Conservation (phyloP, 176 grass and related monocot species). For the Elaeis guineensis region DNA sequence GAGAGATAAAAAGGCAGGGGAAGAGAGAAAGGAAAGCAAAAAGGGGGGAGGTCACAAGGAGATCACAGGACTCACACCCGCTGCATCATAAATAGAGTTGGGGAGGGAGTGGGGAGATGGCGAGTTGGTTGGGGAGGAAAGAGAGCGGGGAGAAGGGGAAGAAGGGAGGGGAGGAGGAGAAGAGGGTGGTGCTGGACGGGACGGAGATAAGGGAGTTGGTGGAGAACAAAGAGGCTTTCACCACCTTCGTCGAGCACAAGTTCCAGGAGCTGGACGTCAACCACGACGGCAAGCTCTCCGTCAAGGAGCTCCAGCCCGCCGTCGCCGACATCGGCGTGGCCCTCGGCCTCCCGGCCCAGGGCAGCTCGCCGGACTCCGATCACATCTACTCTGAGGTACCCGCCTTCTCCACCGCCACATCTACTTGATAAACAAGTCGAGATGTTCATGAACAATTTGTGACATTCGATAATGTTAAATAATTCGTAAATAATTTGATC, state of each 20-base stretch:
- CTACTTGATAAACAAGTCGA: no score
- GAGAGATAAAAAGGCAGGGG: neutral
- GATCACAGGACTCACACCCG: neutral
- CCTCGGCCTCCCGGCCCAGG: conserved; percentile 49
- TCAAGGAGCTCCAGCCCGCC: conserved; percentile 57
- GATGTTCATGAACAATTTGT: no score
- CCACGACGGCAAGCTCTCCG: conserved; percentile 44
- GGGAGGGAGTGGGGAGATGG: conserved; percentile 11
- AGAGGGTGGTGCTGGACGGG: conserved; percentile 62
- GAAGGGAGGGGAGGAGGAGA: conserved; percentile 2
- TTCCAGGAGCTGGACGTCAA: conserved; percentile 57
- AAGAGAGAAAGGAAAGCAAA: conserved; percentile 5
- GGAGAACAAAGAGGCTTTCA: conserved; percentile 72
- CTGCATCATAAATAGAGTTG: neutral
- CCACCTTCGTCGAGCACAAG: conserved; percentile 53
- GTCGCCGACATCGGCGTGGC: conserved; percentile 59
- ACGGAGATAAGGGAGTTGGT: conserved; percentile 67
- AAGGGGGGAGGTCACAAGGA: conserved; percentile 2
- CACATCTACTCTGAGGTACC: conserved; percentile 71
- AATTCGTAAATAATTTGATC: no score
- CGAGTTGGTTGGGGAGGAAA: conserved; percentile 57
- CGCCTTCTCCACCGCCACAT: neutral
- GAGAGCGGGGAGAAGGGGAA: conserved; percentile 4
- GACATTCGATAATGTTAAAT: no score
- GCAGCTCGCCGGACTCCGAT: conserved; percentile 35